These are phyloP conservation scores for Auriscalpium microsporum DNA, from an alignment of 768 basidiomycete species.

Conservation along the genomic window DNA sequence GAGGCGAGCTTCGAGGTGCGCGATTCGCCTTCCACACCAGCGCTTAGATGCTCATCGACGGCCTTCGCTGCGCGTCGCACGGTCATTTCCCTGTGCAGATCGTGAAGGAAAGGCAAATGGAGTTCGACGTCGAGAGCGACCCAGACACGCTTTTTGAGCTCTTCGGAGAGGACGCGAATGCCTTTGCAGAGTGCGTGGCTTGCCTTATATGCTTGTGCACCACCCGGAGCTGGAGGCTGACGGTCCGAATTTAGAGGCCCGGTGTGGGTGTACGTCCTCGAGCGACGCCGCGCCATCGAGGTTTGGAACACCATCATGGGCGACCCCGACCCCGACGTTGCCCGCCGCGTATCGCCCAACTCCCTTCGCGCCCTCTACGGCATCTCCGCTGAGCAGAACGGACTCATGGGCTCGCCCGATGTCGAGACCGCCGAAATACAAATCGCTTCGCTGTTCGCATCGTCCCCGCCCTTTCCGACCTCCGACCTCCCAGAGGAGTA, in stretches of 20 bases:
- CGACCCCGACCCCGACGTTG: slow-evolving; percentile 48
- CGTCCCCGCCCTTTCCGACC: slow-evolving; percentile 73
- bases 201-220: background rate
- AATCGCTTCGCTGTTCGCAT: slow-evolving; percentile 70
- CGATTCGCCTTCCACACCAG: background rate
- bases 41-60: background rate
- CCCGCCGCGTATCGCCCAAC: slow-evolving; percentile 45
- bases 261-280: slow-evolving; percentile 89
- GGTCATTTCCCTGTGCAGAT: slow-evolving; percentile 37
- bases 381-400: slow-evolving; percentile 45
- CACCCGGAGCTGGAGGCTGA: background rate
- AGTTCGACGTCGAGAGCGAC: slow-evolving; percentile 77
- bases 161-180: slow-evolving; percentile 69
- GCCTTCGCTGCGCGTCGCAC: slow-evolving; percentile 8
- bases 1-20: slow-evolving; percentile 78
- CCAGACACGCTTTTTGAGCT: slow-evolving; percentile 72
- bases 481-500: slow-evolving; percentile 48
- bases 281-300: slow-evolving; percentile 72
- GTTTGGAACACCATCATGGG: slow-evolving; percentile 76
- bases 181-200: slow-evolving; percentile 63
- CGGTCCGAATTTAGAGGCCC: slow-evolving; percentile 40
- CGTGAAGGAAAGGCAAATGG: slow-evolving; percentile 84
- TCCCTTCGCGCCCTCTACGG: slow-evolving; percentile 71
- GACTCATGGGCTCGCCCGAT: slow-evolving; percentile 66
- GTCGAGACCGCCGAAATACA: slow-evolving; percentile 65